Base-by-base conservation (phyloP, 345 rosid species). In the Citrus maxima region DNA sequence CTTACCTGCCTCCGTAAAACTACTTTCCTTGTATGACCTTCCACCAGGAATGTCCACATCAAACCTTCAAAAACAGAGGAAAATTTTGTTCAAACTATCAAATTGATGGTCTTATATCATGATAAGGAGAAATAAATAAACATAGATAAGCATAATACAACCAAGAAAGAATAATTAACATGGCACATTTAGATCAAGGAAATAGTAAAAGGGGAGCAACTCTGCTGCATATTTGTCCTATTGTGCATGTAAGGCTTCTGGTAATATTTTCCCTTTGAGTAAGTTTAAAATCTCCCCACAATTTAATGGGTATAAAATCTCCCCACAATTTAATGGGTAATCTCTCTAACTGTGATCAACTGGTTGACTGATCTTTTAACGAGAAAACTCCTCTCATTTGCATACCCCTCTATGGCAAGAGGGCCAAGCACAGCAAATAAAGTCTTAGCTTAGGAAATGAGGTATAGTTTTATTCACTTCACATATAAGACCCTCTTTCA, bases 41-140 rank as follows among this genome's bases (percentile, higher is more conserved):
- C 98, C 99, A 55, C 96, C 96, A 38, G 98, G 96, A 86, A 93
- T 90, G 82, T 92, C 97, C 73, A 95, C 98, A 67, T 93, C 98
- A 86, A 95, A 95, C 92, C 98, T 94, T 85, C 77, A 73, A 63
- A 79, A 34, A 54, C 27, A 65, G 18, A 74, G 19, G 42, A 72
- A 81, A 9, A 7, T 34, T 77, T 59, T 59, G 10, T 21, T 71
- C 70, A 30, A 21, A 19, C 37, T 42, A 69, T 30, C 22, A 16
- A 21, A 9, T 42, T 30, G 10, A 38, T 2, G 10, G 72, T 58
- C 13, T 10, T 16, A 42, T 10, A 7, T 5, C 27, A 64, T 22
- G 7, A 24, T 4, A 34, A 25, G 6, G 34, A 37, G 7, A 67
- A 21, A 32, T 55, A 6, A 66, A 9, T 19, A 19, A 77, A 19